Evolutionary conservation across 2,329 filamentous ascomycete species (phyloP), one percentile per base, ranked within the genome.

Genomic region (Hymenoscyphus infarciens): DNA sequence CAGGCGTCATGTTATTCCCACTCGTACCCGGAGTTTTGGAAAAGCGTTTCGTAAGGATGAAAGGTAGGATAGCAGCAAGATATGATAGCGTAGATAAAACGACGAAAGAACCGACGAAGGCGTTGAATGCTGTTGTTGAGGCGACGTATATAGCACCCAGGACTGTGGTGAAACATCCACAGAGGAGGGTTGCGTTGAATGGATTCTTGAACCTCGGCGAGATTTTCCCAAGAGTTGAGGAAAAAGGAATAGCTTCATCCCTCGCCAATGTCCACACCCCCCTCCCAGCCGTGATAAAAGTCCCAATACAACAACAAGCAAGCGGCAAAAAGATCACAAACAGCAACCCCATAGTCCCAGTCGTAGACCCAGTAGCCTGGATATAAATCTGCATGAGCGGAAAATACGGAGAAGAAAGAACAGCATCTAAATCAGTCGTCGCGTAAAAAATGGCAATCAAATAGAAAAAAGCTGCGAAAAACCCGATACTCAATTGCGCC

Each of bases 331-430:
- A 79, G 31, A 83, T 78, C 1, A 89, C 77, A 35, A 82, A 73
- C 0, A 85, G 76, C 2, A 86, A 73, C 0, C 81, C 82, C 0
- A 81, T 77, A 0, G 83, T 80, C 0, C 82, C 83, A 0, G 76
- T 77, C 0, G 75, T 76, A 1, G 79, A 81, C 0, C 80, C 79
- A 0, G 83, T 85, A 0, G 82, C 83, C 72, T 87, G 84, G 29
- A 72, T 78, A 73, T 90, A 91, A 63, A 91, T 86, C 59, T 87
- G 83, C 6, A 86, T 83, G 13, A 90, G 82, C 0, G 88, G 88
- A 67, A 86, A 88, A 35, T 80, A 81, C 61, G 77, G 75, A 19
- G 79, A 76, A 7, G 75, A 71, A 56, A 84, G 78, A 55, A 86
- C 80, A 25, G 79, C 78, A 67, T 84, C 78, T 63, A 87, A 79